These are phyloP conservation scores for Dichotomocladium elegans DNA, from an alignment of 371 early-diverging fungal genomes.

Conservation along the genomic window DNA sequence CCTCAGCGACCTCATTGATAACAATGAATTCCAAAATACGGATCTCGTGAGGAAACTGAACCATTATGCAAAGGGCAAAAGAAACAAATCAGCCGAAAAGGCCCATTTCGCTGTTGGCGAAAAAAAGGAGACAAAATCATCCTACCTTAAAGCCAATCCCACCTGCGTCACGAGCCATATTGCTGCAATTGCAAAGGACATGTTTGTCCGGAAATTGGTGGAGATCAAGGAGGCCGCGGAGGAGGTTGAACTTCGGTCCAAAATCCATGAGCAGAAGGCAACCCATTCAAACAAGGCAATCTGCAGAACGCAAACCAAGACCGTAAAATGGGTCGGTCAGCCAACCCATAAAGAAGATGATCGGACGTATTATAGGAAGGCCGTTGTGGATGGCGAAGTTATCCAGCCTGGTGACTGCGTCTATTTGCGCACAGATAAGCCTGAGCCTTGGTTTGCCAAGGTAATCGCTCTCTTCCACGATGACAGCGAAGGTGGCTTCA, in stretches of 20 bases:
- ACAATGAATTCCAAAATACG: no score
- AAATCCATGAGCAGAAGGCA: background rate
- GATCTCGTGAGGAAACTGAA: no score
- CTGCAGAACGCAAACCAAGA: constrained; percentile 10
- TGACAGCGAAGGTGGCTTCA: background rate
- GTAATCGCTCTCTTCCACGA: constrained; percentile 24
- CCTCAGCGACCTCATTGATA: no score
- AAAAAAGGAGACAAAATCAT: background rate
- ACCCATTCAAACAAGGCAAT: background rate
- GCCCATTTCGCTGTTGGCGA: no score
- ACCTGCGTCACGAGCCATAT: constrained; percentile 49
- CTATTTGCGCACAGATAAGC: constrained; percentile 16
- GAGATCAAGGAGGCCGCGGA: constrained; percentile 24
- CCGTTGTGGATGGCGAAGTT: constrained; percentile 11
- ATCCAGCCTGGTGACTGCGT: constrained; percentile 23
- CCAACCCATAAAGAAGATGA: background rate
- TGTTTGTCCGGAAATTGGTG: constrained; percentile 35
- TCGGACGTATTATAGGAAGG: constrained; percentile 12
- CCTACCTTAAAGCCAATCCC: background rate
- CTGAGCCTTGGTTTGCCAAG: constrained; percentile 19
- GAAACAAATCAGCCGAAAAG: no score
- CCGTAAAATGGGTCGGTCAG: constrained; percentile 9
- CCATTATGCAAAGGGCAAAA: no score
- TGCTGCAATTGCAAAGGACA: constrained; percentile 38
- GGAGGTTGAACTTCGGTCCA: constrained; percentile 9